phyloP scores from a whole-genome alignment of 352 stramenopile species.

The Pythium periplocum region DNA sequence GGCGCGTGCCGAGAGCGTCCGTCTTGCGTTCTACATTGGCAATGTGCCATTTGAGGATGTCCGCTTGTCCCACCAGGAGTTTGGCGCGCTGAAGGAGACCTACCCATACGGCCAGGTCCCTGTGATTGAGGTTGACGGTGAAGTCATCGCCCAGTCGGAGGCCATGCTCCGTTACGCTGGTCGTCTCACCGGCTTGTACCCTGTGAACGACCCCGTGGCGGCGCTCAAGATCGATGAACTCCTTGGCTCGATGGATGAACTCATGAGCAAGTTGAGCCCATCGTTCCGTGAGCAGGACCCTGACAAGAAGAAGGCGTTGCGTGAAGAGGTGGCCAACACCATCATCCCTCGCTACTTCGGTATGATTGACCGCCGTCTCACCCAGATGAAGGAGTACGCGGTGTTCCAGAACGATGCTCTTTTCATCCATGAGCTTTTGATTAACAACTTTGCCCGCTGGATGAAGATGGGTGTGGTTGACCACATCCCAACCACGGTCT shows the following conservation, averaged over 20 bases:
- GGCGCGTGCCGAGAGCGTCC: slow-evolving; percentile 27
- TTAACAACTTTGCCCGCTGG: slow-evolving; percentile 20
- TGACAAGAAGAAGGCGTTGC: slow-evolving; percentile 29
- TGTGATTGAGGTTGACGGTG: slow-evolving; percentile 25
- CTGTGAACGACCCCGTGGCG: slow-evolving; percentile 21
- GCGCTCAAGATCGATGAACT: slow-evolving; percentile 30
- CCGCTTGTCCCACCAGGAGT: slow-evolving; percentile 25
- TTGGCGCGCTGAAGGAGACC: slow-evolving; percentile 19
- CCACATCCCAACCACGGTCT: slow-evolving; percentile 26
- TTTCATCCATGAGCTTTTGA: slow-evolving; percentile 25
- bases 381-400: slow-evolving; percentile 18
- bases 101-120: slow-evolving; percentile 30
- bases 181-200: slow-evolving; percentile 28
- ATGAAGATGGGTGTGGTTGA: slow-evolving; percentile 23
- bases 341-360: slow-evolving; percentile 22
- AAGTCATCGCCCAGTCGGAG: slow-evolving; percentile 24
- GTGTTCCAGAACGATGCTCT: slow-evolving; percentile 16
- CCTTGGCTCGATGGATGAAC: slow-evolving; percentile 22
- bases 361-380: slow-evolving; percentile 24
- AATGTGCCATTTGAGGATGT: slow-evolving; percentile 35
- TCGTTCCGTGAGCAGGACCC: slow-evolving; percentile 24
- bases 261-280: slow-evolving; percentile 14
- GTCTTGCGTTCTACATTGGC: slow-evolving; percentile 26
- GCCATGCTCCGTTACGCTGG: slow-evolving; percentile 35
- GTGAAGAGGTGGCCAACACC: slow-evolving; percentile 22